A percentile compares a stretch with the other conserved stretches of the same genome.
These are phyloP conservation scores for Ustulina deusta DNA, from an alignment of 2,329 filamentous ascomycete genomes.

Conservation along the genomic window DNA sequence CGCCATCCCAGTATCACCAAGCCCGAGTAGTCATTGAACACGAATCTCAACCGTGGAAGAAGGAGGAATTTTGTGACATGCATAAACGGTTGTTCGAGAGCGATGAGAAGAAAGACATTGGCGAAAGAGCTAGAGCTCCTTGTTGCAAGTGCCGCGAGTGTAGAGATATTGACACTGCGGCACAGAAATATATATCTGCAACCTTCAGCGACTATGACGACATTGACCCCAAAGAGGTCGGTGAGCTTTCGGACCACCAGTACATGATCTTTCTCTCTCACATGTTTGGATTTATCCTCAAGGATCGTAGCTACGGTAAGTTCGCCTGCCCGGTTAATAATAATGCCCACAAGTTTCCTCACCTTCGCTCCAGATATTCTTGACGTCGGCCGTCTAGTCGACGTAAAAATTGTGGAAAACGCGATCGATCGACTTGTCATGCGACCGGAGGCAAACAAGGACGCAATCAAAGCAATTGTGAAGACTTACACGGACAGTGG, in stretches of 20 bases:
- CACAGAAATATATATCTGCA: conserved; percentile 28
- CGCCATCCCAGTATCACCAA: conserved; percentile 4
- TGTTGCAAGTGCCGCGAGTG: conserved; percentile 34
- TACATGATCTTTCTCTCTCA: conserved; percentile 36
- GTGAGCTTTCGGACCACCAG: conserved; percentile 36
- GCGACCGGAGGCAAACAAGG: conserved; percentile 36
- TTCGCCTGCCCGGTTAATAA: neutral
- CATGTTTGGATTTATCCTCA: conserved; percentile 38
- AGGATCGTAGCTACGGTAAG: conserved; percentile 37
- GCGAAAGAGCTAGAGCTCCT: conserved; percentile 33
- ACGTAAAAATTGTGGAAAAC: conserved; percentile 32
- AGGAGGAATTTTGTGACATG: neutral
- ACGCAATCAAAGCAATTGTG: conserved; percentile 38
- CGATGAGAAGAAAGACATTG: conserved; percentile 10
- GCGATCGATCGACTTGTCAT: conserved; percentile 37
- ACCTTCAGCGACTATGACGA: conserved; percentile 37
- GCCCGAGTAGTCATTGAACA: conserved; percentile 24
- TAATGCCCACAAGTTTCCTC: neutral
- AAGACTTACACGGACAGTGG: conserved; percentile 32
- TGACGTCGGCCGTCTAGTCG: conserved; percentile 25
- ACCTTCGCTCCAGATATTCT: conserved; percentile 26
- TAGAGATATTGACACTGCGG: conserved; percentile 16
- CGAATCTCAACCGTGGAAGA: neutral
- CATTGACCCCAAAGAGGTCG: conserved; percentile 29
- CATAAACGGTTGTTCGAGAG: neutral